Evolutionary conservation across 345 rosid species (phyloP).

Genomic region (Eucalyptus shirleyi): DNA sequence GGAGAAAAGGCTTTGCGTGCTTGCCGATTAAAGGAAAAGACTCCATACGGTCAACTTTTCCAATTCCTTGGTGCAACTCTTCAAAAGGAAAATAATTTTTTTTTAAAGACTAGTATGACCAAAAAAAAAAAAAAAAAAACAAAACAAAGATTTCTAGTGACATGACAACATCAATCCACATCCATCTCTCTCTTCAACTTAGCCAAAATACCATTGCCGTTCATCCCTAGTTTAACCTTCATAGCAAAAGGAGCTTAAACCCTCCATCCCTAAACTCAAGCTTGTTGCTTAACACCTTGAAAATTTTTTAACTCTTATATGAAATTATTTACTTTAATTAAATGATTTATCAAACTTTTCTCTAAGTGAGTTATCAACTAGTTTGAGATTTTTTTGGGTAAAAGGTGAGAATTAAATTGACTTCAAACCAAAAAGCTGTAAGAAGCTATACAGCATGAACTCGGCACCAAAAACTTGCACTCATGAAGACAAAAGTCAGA

Average conservation of each 20-base stretch:
- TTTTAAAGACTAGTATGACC: too few species aligned
- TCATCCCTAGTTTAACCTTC: neutral
- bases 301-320: neutral
- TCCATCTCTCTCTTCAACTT: neutral
- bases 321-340: neutral
- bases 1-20: neutral
- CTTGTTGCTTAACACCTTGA: fast-evolving
- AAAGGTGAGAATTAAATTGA: too few species aligned
- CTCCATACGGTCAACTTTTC: neutral
- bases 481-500: too few species aligned
- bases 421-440: too few species aligned
- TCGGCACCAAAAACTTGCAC: too few species aligned
- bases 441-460: too few species aligned
- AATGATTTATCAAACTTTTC: neutral
- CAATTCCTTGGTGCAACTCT: neutral
- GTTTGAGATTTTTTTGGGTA: too few species aligned
- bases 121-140: neutral
- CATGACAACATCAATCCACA: neutral
- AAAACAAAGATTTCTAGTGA: neutral
- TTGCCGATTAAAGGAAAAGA: neutral
- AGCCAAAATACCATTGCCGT: neutral
- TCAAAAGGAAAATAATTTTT: fast-evolving
- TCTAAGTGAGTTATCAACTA: neutral
- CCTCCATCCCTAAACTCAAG: neutral
- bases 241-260: neutral